Evolutionary conservation across 495 filamentous ascomycete species (phyloP), one percentile per base, ranked within the genome.

Genomic region (Rhypophila decipiens): DNA sequence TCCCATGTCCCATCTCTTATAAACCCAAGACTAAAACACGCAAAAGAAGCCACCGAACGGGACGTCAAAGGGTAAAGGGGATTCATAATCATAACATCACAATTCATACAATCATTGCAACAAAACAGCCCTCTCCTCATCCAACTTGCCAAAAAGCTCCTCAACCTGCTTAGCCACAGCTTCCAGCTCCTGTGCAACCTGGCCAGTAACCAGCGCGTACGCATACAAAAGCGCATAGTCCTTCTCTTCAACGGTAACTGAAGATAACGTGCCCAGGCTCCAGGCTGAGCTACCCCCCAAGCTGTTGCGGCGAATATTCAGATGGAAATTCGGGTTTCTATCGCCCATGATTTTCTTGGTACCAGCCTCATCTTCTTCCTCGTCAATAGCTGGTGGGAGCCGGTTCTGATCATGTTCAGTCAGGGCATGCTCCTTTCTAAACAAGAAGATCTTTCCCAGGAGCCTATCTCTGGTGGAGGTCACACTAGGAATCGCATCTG

Each of bases 381-480:
- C 41, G 3, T 11, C 31, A 10, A 18, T 18, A 15, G 15, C 17
- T 61, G 47, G 4, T 39, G 63, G 4, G 57, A 33, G 11, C n/a
- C n/a, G n/a, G n/a, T n/a, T n/a, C n/a, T n/a, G n/a, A n/a, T n/a
- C n/a, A n/a, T n/a, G n/a, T n/a, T n/a, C n/a, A n/a, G n/a, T n/a
- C 24, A 60, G 48, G 18, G 54, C 74, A n/a, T 76, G 77, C 44
- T 83, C 77, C 57, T 84, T 83, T 23, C 90, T 72, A 64, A 90
- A 96, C 52, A 81, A 80, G 51, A 89, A 95, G 31, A 96, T 84
- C 65, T 88, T 91, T 10, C 88, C 87, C n/a, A 98, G 73, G 35
- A 97, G 65, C 45, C 88, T 72, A 58, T 97, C 91, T 23, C 93
- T 71, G 19, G 82, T 79, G 61, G 88, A 80, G 19, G 85, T 77